Evolutionary conservation across 2,329 filamentous ascomycete species (phyloP), one percentile per base, ranked within the genome.

Genomic region (Rutstroemia sp.): DNA sequence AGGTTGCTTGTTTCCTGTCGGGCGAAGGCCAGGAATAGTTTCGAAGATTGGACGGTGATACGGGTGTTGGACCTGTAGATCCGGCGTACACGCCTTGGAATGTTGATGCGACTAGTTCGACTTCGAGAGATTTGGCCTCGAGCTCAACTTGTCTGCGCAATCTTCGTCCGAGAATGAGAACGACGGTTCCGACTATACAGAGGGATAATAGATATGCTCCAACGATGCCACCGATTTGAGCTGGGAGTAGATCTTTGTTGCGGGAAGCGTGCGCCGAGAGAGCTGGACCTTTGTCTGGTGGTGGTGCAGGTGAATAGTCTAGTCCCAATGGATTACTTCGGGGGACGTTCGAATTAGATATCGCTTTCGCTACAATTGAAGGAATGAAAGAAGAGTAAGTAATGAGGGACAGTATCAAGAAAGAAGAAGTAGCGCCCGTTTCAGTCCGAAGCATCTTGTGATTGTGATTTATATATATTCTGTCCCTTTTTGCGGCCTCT

Each of bases 161-260:
- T 76, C 79, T 70, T 77, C 81, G 69, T 71, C 83, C 71, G 70
- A 90, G 76, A 21, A 80, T 70, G 44, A 90, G 75, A 7, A 91
- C 75, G 48, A 82, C 74, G 37, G 82, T 75, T 65, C 89, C 85
- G 65, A 94, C 82, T 65, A 94, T 72, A 66, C 90, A 77, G 67
- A 95, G 79, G 38, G 84, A 88, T 59, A 90, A 71, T 58, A 92
- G 79, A 81, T 96, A 96, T 58, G 88, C 86, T 59, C 86, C 90
- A 58, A 92, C 79, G 59, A 97, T 88, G 63, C 86, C 90, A 61
- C 88, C 87, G 64, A 96, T 85, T 71, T 96, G 87, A 58, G 83
- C 85, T 18, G 91, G 90, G 21, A 96, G 81, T 56, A 87, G 82
- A 18, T 78, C 73, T 61, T 75, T 74, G 69, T 91, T 78, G 65